These are phyloP conservation scores for Neofusicoccum laricinum DNA, from an alignment of 2,329 filamentous ascomycete genomes.

Conservation along the genomic window DNA sequence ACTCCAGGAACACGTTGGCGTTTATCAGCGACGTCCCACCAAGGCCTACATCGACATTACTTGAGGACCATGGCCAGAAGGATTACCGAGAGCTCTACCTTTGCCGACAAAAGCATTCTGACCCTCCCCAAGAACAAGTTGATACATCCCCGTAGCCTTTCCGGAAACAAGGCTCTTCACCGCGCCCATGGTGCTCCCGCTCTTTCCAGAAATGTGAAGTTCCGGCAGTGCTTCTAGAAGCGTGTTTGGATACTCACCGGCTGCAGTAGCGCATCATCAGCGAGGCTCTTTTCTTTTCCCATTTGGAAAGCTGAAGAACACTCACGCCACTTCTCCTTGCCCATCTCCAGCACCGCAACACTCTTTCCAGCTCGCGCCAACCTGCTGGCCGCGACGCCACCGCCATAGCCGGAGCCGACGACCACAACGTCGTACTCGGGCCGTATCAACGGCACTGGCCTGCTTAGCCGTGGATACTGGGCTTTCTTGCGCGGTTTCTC, in stretches of 20 bases:
- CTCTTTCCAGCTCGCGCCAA: constrained; percentile 60
- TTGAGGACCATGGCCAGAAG: too few species aligned
- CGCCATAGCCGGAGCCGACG: constrained; percentile 68
- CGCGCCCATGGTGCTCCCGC: constrained; percentile 44
- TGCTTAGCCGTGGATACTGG: constrained; percentile 22
- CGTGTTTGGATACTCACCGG: constrained; percentile 60
- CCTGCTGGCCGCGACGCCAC: constrained; percentile 62
- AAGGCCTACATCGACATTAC: constrained; percentile 43
- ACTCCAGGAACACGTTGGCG: constrained; percentile 64
- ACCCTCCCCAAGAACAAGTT: constrained; percentile 61
- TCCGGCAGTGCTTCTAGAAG: constrained; percentile 49
- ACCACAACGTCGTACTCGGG: constrained; percentile 63
- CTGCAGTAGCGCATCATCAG: constrained; percentile 5
- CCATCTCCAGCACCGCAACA: constrained; percentile 64
- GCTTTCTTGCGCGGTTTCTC: not conserved
- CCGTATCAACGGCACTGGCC: constrained; percentile 56
- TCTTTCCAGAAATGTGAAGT: constrained; percentile 56
- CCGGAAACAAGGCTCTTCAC: constrained; percentile 47
- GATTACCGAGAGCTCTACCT: constrained; percentile 37
- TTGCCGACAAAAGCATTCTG: constrained; percentile 62
- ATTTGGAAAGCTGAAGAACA: not conserved
- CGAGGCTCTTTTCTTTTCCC: not conserved
- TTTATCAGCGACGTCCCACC: constrained; percentile 66
- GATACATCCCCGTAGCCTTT: constrained; percentile 61
- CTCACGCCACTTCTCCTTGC: constrained; percentile 59